Base-by-base conservation (phyloP, 2,329 filamentous ascomycete genomes). In the Raffaelea deltoideospora region DNA sequence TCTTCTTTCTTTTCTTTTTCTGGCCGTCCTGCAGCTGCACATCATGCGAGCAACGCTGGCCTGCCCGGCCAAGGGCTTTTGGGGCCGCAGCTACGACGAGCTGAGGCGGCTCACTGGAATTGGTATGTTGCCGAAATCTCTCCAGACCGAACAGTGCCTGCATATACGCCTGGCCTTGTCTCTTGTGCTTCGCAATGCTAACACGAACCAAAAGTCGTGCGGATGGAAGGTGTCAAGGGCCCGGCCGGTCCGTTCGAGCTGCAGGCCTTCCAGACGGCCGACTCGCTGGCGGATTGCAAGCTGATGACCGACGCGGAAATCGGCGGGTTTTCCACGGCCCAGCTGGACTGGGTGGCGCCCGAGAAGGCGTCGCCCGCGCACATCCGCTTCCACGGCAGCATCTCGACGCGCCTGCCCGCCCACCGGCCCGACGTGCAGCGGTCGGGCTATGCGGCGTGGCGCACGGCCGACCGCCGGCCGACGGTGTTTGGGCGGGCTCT, bases 401-500 rank as follows among this genome's bases (percentile, higher is more conserved):
- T 98, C 52, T 94, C 85, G 3, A 92, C 79, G 11, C 74, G 83
- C 39, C 71, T 98, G 1, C 90, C 90, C 0, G 59, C 64, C 10
- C 70, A 88, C 56, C 67, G 69, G 29, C 80, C 79, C n/a, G 68
- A 81, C 27, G 65, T 93, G 31, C 69, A 86, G 49, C 68, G 84
- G 31, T 79, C 76, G 41, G 90, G 90, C 31, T 98, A 88, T 55
- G 87, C 90, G 1, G 90, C 80, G 3, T 98, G 85, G 66, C 71
- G 88, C 40, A 96, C 92, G 17, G 66, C 72, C 34, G 85, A 94
- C 51, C 72, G 77, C 33, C 69, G 69, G 4, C 61, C 74, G 9
- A 92, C 84, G 17, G 56, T 94, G n/a, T 94, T 96, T 50, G 90
- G 90, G 29, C 79, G 77, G 38, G 66, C 81, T 24, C 62, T 85